Evolutionary conservation across 306 rosid species (phyloP).

Genomic region (Malus asiatica): DNA sequence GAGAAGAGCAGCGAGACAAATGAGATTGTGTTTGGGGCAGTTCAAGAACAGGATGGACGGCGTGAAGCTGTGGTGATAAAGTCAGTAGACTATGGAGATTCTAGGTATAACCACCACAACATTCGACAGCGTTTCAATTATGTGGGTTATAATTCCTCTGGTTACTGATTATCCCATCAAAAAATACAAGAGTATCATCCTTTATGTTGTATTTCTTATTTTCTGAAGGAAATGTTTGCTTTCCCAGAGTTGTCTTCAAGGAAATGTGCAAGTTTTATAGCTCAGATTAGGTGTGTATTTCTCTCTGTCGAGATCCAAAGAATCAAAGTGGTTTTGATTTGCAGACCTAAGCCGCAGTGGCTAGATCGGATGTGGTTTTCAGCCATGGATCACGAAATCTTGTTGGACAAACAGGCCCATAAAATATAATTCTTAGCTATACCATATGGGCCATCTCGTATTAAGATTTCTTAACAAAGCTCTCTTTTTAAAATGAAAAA

Average conservation of each 20-base stretch:
- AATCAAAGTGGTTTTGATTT: constrained; percentile 1
- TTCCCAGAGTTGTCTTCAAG: neutral
- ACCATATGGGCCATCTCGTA: too few relatives aligned
- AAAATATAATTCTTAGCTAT: too few relatives aligned
- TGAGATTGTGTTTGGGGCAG: constrained; percentile 95
- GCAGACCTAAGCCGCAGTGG: too few relatives aligned
- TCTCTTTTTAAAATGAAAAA: too few relatives aligned
- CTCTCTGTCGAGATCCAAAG: constrained; percentile 4
- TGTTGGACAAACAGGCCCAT: too few relatives aligned
- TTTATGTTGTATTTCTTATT: neutral
- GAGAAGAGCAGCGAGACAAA: constrained; percentile 72
- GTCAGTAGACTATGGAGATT: constrained; percentile 82
- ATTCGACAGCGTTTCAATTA: constrained; percentile 64
- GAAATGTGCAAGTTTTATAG: neutral
- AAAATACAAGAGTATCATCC: neutral
- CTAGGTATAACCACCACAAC: constrained; percentile 58
- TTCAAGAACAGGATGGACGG: constrained; percentile 82
- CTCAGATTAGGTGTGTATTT: neutral
- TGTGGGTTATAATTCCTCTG: constrained; percentile 45
- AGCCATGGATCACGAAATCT: too few relatives aligned
- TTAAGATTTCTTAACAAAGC: too few relatives aligned
- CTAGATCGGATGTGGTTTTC: too few relatives aligned
- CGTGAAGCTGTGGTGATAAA: constrained; percentile 85
- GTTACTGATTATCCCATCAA: constrained; percentile 35
- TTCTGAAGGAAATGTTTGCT: constrained; percentile 6